Conservation (phyloP, 441 rosid species). For the Bruguiera hainesii region DNA sequence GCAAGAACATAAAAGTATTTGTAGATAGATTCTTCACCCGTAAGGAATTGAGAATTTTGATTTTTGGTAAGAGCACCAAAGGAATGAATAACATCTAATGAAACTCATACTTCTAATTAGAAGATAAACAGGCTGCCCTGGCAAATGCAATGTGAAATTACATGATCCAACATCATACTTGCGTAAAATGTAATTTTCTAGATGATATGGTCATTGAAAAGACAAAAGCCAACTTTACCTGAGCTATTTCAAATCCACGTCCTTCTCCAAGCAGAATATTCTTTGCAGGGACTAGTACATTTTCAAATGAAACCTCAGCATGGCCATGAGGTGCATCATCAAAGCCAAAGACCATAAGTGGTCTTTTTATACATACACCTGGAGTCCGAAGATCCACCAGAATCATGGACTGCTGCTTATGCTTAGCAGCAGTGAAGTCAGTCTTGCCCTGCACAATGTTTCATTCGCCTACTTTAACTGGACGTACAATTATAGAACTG, state of each 20-base stretch:
- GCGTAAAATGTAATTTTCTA: neutral
- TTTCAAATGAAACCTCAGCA: constrained; percentile 77
- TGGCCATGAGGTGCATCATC: constrained; percentile 99
- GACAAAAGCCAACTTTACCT: constrained; percentile 44
- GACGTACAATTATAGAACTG: constrained; percentile 8
- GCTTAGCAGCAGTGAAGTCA: constrained; percentile 71
- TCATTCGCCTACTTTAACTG: constrained; percentile 11
- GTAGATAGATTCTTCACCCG: neutral
- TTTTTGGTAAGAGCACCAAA: neutral
- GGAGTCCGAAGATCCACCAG: constrained; percentile 77
- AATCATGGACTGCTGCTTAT: constrained; percentile 98
- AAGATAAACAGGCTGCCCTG: neutral
- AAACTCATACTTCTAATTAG: neutral
- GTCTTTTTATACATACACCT: constrained; percentile 73
- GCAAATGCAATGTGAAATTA: no score
- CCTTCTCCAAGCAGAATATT: constrained; percentile 97
- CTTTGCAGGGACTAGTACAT: constrained; percentile 74
- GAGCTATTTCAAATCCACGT: constrained; percentile 98
- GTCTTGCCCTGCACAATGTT: constrained; percentile 75
- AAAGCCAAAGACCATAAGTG: constrained; percentile 85
- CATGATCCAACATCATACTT: no score
- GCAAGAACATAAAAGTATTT: constrained; percentile 27
- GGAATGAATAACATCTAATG: neutral
- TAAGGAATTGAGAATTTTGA: neutral
- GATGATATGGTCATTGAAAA: neutral